Percentiles rank a stretch among this genome's conserved stretches.
Conservation (phyloP, 2,329 filamentous ascomycete genomes). For the Fusarium succisae region DNA sequence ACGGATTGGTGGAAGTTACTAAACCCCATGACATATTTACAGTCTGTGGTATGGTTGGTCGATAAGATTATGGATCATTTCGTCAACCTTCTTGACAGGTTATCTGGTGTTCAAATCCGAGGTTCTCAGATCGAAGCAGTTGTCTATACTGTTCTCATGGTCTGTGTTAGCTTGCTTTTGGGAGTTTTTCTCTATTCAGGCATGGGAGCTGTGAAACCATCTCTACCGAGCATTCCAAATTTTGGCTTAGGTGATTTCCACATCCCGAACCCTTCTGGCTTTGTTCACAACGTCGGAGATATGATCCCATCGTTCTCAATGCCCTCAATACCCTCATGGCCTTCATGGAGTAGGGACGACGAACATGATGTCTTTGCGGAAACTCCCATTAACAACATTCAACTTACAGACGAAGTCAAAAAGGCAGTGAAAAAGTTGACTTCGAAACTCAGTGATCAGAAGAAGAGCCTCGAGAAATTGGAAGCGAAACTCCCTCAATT, state of each 20-base stretch:
- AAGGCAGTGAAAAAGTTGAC: conserved; percentile 45
- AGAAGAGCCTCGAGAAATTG: conserved; percentile 54
- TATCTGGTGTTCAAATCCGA: conserved; percentile 5
- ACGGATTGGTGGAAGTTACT: conserved; percentile 42
- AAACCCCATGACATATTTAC: conserved; percentile 47
- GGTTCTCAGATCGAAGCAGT: not conserved
- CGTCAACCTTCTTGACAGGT: conserved; percentile 22
- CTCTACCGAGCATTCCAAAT: conserved; percentile 1
- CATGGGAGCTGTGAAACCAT: not conserved
- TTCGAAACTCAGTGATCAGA: conserved; percentile 47
- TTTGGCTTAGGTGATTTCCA: conserved; percentile 3
- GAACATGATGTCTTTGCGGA: conserved; percentile 24
- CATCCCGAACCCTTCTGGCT: conserved; percentile 20
- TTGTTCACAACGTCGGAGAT: conserved; percentile 33
- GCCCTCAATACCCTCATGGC: conserved; percentile 45
- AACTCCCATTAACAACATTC: conserved; percentile 9
- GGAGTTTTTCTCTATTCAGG: not conserved
- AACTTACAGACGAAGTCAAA: conserved; percentile 42
- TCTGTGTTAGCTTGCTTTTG: conserved; percentile 1
- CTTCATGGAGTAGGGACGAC: conserved; percentile 30
- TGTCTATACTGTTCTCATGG: not conserved
- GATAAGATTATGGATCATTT: conserved; percentile 33
- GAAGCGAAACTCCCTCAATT: conserved; percentile 63
- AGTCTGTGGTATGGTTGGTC: conserved; percentile 38
- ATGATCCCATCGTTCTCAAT: conserved; percentile 42